These are phyloP conservation scores for Cordyceps pruinosa DNA, from an alignment of 2,329 filamentous ascomycete genomes.

Conservation along the genomic window DNA sequence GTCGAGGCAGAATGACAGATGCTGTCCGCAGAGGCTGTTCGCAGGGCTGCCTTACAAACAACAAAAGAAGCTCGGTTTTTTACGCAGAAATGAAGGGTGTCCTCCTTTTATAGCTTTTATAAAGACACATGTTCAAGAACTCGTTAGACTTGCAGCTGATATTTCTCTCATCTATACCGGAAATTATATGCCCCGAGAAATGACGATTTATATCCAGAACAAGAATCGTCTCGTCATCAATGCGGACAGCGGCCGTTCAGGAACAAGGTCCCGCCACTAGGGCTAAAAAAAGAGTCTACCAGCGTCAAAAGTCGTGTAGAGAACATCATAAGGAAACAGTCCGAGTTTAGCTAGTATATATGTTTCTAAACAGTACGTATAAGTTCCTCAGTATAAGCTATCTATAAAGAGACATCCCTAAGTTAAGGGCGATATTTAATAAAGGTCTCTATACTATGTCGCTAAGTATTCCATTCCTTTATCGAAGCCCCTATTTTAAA, in stretches of 20 bases:
- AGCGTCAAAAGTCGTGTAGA: background rate
- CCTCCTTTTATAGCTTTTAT: background rate
- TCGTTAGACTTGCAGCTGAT: background rate
- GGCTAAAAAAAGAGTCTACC: background rate
- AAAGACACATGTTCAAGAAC: background rate
- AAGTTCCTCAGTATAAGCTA: background rate
- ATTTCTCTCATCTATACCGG: background rate
- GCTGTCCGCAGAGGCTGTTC: background rate
- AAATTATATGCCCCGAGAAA: background rate
- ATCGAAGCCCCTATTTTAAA: background rate
- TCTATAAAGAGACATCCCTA: background rate
- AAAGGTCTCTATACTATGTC: background rate
- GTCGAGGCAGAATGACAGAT: background rate
- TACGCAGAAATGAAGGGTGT: background rate
- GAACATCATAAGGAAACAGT: background rate
- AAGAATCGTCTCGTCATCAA: background rate
- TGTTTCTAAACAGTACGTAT: background rate
- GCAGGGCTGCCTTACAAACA: background rate
- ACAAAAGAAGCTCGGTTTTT: background rate
- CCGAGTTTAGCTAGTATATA: background rate
- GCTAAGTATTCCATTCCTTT: background rate
- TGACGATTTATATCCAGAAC: background rate
- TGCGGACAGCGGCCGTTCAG: background rate
- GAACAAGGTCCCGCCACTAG: background rate
- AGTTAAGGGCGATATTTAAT: background rate